Base-by-base conservation (phyloP, 345 rosid species). In the Syzygium aromaticum region DNA sequence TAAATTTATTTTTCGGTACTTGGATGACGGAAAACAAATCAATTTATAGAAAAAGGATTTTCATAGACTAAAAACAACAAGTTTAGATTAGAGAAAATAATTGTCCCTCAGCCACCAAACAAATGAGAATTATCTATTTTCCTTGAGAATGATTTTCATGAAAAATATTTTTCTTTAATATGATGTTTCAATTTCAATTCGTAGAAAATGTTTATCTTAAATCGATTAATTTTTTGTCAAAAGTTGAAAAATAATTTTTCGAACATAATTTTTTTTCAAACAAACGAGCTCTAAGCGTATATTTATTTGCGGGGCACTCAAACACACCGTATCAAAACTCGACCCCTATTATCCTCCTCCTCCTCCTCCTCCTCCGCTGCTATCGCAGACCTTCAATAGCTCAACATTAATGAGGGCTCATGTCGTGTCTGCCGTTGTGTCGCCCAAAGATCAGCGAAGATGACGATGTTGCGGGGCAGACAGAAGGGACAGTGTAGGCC, bases 201-300 rank as follows among this genome's bases (percentile, higher is more conserved):
- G 13, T n/a, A 17, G 0, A 61, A 61, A 6, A 6, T 10, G 0
- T 61, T 61, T 61, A n/a, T 1, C 9, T 0, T 61, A 61, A 1
- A 61, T 61, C 8, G 0, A 61, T 61, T n/a, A n/a, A 14, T 0
- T n/a, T 61, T 61, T 9, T 2, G 13, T 14, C 73, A 61, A 27
- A 61, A 61, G 17, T 4, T 4, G 5, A 15, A n/a, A n/a, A 16
- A 61, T 12, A 13, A 5, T 2, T 61, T 61, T 61, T 6, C 10
- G 2, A 8, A 61, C 73, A 61, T 8, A 13, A 3, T 6, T 61
- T n/a, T 61, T 4, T 17, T n/a, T 61, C 9, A 61, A 61, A 13
- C 2, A n/a, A 61, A 16, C 1, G 6, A 12, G 12, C 14, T 3
- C 11, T 28, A n/a, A 61, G 3, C 33, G 13, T n/a, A n/a, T 13